Percentiles rank a stretch among this genome's conserved stretches.
Conservation (phyloP, 1,284 basidiomycete species). For the Malassezia brasiliensis region DNA sequence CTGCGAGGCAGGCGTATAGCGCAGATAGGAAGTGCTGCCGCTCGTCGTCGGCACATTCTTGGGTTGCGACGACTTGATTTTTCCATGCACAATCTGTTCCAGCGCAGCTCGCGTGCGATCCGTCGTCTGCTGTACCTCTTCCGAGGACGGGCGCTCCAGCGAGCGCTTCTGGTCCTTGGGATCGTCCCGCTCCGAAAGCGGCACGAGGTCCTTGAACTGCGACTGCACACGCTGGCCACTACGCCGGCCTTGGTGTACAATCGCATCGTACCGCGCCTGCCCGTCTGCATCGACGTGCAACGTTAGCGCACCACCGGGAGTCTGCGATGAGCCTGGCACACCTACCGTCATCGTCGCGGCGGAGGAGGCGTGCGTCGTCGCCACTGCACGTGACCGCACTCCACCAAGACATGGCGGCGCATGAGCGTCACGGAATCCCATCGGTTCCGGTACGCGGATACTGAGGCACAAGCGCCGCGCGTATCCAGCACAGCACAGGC, state of each 20-base stretch:
- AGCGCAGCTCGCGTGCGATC: conserved; percentile 82
- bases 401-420: neutral
- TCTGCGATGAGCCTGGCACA: neutral
- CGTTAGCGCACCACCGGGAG: conserved; percentile 58
- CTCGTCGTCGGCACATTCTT: conserved; percentile 40
- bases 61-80: conserved; percentile 93
- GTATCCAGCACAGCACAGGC: neutral
- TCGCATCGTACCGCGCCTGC: conserved; percentile 90
- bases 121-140: conserved; percentile 74
- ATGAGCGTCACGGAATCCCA: conserved; percentile 3
- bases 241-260: conserved; percentile 85
- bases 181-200: conserved; percentile 73
- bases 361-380: neutral
- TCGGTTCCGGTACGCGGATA: neutral
- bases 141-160: conserved; percentile 86
- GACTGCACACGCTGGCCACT: conserved; percentile 78
- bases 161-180: conserved; percentile 59
- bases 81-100: conserved; percentile 84
- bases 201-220: conserved; percentile 93
- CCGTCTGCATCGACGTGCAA: conserved; percentile 93
- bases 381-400: conserved; percentile 1
- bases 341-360: conserved; percentile 1
- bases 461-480: neutral
- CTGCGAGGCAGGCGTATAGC: conserved; percentile 81
- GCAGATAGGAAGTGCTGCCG: conserved; percentile 58